A percentile compares a stretch with the other conserved stretches of the same genome.
Conservation (phyloP, 2,329 filamentous ascomycete genomes). For the Clonostachys byssicola region DNA sequence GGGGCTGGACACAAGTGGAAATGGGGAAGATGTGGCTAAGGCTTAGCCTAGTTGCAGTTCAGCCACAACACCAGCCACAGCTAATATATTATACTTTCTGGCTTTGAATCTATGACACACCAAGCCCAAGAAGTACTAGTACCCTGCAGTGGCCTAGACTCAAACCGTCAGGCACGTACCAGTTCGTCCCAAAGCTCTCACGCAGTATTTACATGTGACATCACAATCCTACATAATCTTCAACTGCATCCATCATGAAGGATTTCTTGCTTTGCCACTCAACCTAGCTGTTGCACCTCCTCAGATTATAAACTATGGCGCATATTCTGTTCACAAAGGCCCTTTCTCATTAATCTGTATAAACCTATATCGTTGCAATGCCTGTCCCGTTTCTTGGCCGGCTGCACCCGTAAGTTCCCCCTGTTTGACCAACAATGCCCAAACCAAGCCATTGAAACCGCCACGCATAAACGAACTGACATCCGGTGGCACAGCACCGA, state of each 20-base stretch:
- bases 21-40: no score
- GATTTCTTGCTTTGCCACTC: not conserved
- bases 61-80: no score
- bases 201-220: constrained; percentile 8
- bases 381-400: constrained; percentile 48
- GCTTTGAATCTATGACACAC: no score
- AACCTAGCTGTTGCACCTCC: not conserved
- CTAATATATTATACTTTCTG: no score
- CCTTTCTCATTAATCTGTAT: not conserved
- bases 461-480: not conserved
- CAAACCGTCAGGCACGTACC: no score
- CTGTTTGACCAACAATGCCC: not conserved
- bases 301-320: not conserved
- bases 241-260: not conserved
- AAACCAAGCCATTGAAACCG: not conserved
- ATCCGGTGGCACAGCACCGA: constrained; percentile 54
- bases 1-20: no score
- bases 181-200: not conserved
- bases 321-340: not conserved
- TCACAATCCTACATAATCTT: constrained; percentile 2
- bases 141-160: no score
- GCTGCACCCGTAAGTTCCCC: constrained; percentile 41
- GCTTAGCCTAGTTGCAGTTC: no score
- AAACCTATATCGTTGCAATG: constrained; percentile 26
- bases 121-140: no score